Evolutionary conservation across 805 yeast species (phyloP).

Genomic region (Kazachstania africana): DNA sequence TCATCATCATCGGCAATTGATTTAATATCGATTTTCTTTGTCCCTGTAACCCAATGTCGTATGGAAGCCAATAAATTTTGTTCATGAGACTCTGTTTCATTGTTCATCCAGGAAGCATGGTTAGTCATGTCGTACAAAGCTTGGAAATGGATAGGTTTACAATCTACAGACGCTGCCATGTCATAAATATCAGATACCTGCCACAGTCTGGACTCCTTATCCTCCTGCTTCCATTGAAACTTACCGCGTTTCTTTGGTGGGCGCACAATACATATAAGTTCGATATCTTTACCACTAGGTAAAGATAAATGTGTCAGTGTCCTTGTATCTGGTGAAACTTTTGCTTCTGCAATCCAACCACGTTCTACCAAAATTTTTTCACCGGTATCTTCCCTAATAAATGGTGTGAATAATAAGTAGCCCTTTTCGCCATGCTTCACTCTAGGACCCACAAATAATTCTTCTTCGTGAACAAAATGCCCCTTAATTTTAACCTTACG

Average conservation of each 20-base stretch:
- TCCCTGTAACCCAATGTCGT: conserved; percentile 24
- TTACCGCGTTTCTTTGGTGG: conserved; percentile 51
- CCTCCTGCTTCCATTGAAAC: conserved; percentile 59
- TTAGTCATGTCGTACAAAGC: conserved; percentile 57
- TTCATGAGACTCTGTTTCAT: neutral
- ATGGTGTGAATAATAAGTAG: conserved; percentile 70
- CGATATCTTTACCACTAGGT: conserved; percentile 53
- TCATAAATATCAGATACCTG: conserved; percentile 71
- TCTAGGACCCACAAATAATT: conserved; percentile 87
- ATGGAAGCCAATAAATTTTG: neutral
- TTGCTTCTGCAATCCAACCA: conserved; percentile 80
- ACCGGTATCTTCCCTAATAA: conserved; percentile 46
- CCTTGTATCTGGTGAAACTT: conserved; percentile 44
- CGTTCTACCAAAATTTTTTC: conserved; percentile 72
- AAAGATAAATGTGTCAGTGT: conserved; percentile 55
- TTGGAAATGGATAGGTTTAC: conserved; percentile 68
- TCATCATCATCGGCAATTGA: conserved; percentile 2
- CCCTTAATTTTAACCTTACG: conserved; percentile 72
- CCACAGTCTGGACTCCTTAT: conserved; percentile 55
- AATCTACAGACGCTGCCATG: conserved; percentile 50
- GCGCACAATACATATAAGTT: conserved; percentile 63
- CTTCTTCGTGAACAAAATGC: conserved; percentile 69
- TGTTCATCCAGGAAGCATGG: conserved; percentile 26
- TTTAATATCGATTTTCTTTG: neutral
- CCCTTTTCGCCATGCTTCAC: conserved; percentile 63